A percentile compares a stretch with the other conserved stretches of the same genome.
These are phyloP conservation scores for Haplosporangium sp. DNA, from an alignment of 371 early-diverging fungal species.

Conservation along the genomic window DNA sequence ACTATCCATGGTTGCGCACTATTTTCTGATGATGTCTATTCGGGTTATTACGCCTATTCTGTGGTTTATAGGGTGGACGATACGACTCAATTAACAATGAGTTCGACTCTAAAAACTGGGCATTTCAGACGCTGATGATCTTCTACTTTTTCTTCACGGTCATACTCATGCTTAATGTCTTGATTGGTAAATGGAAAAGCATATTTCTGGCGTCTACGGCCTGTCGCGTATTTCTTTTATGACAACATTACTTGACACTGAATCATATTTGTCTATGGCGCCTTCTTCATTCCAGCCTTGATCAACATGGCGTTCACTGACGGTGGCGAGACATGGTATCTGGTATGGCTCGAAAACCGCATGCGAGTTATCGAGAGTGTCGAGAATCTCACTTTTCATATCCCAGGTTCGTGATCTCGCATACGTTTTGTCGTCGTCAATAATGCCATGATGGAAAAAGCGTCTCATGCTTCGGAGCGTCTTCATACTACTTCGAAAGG, in stretches of 20 bases:
- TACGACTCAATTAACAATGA: conserved; percentile 27
- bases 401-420: conserved; percentile 2
- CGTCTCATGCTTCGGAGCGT: too few relatives aligned
- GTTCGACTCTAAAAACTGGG: conserved; percentile 2
- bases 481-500: too few relatives aligned
- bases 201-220: too few relatives aligned
- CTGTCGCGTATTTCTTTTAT: background rate
- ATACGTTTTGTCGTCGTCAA: too few relatives aligned
- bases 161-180: conserved; percentile 45
- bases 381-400: conserved; percentile 13
- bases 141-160: conserved; percentile 41
- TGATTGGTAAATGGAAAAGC: conserved; percentile 24
- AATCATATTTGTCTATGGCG: background rate
- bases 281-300: conserved; percentile 1
- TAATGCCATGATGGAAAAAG: too few relatives aligned
- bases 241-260: background rate
- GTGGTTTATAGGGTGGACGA: conserved; percentile 26
- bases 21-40: background rate
- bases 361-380: conserved; percentile 13
- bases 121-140: conserved; percentile 40
- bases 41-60: background rate
- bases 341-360: conserved; percentile 10
- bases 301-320: conserved; percentile 27
- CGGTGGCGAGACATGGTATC: conserved; percentile 15
- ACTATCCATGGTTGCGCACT: too few relatives aligned